Percentiles rank a stretch among this genome's conserved stretches.
These are phyloP conservation scores for Gossypium schwendimanii DNA, from an alignment of 441 rosid species.

Conservation along the genomic window DNA sequence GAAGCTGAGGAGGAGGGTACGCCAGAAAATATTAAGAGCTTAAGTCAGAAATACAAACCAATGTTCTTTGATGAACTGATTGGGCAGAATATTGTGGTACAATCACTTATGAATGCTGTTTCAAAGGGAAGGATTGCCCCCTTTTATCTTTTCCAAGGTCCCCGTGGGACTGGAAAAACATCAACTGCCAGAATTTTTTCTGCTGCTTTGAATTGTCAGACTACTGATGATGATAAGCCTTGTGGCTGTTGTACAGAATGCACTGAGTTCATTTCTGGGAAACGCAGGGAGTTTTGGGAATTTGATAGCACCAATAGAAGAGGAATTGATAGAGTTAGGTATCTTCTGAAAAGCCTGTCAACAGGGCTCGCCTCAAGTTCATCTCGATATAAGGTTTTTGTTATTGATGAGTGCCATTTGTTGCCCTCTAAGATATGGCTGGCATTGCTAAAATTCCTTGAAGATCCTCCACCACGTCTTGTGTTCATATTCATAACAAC, in stretches of 20 bases:
- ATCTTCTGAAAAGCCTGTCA: constrained; percentile 53
- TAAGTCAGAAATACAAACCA: constrained; percentile 89
- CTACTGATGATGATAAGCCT: constrained; percentile 63
- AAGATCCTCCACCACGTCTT: constrained; percentile 64
- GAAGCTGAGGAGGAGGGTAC: constrained; percentile 66
- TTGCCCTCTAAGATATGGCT: constrained; percentile 84
- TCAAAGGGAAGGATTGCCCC: constrained; percentile 81
- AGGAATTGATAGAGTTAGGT: constrained; percentile 59
- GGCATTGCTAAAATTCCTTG: constrained; percentile 87
- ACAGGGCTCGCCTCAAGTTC: constrained; percentile 40
- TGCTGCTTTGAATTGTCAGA: constrained; percentile 74
- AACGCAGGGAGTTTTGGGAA: constrained; percentile 60
- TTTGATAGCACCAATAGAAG: constrained; percentile 73
- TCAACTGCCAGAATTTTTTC: constrained; percentile 85
- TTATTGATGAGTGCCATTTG: constrained; percentile 90
- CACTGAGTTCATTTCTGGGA: constrained; percentile 65
- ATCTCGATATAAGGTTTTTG: constrained; percentile 55
- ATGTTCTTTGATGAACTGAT: constrained; percentile 74
- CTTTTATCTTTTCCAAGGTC: constrained; percentile 93
- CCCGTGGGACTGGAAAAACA: constrained; percentile 94
- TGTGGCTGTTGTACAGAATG: constrained; percentile 84
- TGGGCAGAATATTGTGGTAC: constrained; percentile 89
- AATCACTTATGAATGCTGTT: constrained; percentile 69
- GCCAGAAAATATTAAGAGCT: constrained; percentile 57
- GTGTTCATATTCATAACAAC: constrained; percentile 86